These are phyloP conservation scores for Penicillium sp. DNA, from an alignment of 2,329 filamentous ascomycete species.

Conservation along the genomic window DNA sequence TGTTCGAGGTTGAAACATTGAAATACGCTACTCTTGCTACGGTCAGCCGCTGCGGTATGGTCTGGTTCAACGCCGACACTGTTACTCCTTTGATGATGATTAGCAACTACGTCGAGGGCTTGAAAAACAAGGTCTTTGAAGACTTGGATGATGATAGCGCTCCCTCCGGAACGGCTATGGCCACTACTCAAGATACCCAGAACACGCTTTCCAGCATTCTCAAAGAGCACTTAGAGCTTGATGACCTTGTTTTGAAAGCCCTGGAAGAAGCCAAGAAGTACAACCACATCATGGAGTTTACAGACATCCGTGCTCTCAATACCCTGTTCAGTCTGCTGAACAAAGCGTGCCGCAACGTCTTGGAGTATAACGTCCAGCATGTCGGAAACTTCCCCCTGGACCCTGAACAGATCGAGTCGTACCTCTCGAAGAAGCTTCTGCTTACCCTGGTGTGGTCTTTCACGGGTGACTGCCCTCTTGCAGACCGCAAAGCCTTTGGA, in stretches of 20 bases:
- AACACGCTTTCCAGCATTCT: conserved; percentile 73
- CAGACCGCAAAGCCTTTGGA: conserved; percentile 82
- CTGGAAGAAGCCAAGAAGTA: conserved; percentile 69
- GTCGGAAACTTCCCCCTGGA: conserved; percentile 81
- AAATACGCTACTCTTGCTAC: conserved; percentile 97
- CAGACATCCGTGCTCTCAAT: conserved; percentile 78
- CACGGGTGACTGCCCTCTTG: conserved; percentile 85
- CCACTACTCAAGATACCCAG: conserved; percentile 74
- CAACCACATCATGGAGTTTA: conserved; percentile 98
- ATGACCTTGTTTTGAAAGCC: conserved; percentile 73
- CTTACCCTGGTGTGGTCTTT: conserved; percentile 92
- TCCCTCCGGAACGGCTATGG: conserved; percentile 65
- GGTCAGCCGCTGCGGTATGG: conserved; percentile 99
- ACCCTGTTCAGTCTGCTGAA: conserved; percentile 94
- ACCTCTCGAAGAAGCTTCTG: conserved; percentile 87
- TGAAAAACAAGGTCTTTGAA: conserved; percentile 80
- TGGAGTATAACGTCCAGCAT: conserved; percentile 95
- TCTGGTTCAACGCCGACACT: conserved; percentile 99
- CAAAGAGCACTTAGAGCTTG: conserved; percentile 65
- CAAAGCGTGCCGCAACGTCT: conserved; percentile 82
- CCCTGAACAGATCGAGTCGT: conserved; percentile 80
- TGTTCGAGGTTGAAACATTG: conserved; percentile 98
- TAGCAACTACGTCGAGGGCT: conserved; percentile 76
- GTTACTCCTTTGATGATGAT: conserved; percentile 92
- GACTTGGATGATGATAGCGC: conserved; percentile 91